Evolutionary conservation across 2,329 filamentous ascomycete genomes (phyloP), one percentile per base, ranked within the genome.

Genomic region (Pochonia chlamydosporia): DNA sequence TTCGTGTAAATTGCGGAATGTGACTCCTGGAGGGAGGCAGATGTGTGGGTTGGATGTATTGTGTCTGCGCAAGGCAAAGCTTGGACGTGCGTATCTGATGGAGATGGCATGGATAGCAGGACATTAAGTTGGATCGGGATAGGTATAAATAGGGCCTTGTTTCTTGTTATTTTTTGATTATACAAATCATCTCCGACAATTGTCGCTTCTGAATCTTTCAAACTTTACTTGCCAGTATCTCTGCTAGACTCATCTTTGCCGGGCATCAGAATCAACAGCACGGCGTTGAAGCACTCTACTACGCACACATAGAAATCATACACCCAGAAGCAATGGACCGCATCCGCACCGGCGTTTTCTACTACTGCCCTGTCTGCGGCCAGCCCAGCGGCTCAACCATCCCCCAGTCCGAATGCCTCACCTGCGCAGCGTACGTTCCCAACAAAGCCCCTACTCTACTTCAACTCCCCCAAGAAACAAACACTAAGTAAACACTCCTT

Each of bases 381-480:
- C 48, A 53, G 40, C 44, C 52, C 44, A 49, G 49, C 14, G 52
- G 50, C 4, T 36, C 46, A 5, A 50, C 46, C 31, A 46, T 53
- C 28, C 53, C 53, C 8, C 30, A 48, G 20, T 51, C 51, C 16
- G 49, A 53, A 36, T 58, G 56, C 44, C 45, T 56, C 33, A 54
- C 53, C 37, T 58, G 56, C 33, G 44, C 39, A 2, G 46, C 46
- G 50, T 54, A 46, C 40, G 54, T 49, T 13, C 14, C 23, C 20
- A 40, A 16, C 6, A 39, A 25, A 3, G 9, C 43, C 35, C 33
- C n/a, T 36, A 6, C 33, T 36, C 33, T 16, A 36, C 16, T 9
- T 21, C 18, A 23, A 10, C 8, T 13, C 20, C 18, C 35, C 10
- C 9, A n/a, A n/a, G n/a, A n/a, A n/a, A n/a, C n/a, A n/a, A n/a